A percentile compares a stretch with the other conserved stretches of the same genome.
These are phyloP conservation scores for Terana coerulea DNA, from an alignment of 768 basidiomycete species.

Conservation along the genomic window DNA sequence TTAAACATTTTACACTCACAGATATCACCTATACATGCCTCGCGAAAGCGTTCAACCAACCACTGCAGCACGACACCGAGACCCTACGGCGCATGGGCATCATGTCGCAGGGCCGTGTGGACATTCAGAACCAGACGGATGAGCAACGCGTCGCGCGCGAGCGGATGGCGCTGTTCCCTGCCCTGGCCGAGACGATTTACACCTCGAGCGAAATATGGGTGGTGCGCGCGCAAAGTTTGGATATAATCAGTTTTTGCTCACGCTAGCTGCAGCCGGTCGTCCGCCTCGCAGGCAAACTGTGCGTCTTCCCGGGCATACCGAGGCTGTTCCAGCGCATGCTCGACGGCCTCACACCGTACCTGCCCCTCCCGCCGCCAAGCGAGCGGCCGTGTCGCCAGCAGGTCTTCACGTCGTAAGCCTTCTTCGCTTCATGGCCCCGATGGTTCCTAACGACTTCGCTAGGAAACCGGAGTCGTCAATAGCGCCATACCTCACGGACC, in stretches of 20 bases:
- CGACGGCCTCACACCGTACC: constrained; percentile 62
- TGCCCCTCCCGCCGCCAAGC: constrained; percentile 73
- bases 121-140: constrained; percentile 58
- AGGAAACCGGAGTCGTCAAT: constrained; percentile 79
- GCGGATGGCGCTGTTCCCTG: constrained; percentile 91
- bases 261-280: constrained; percentile 66
- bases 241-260: not conserved
- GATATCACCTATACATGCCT: constrained; percentile 91
- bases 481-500: constrained; percentile 77
- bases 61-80: constrained; percentile 70
- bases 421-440: constrained; percentile 1
- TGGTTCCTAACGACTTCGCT: constrained; percentile 15
- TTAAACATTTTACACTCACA: constrained; percentile 20
- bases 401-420: constrained; percentile 73
- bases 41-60: constrained; percentile 76
- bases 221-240: constrained; percentile 40
- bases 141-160: constrained; percentile 75
- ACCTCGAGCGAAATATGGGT: constrained; percentile 84
- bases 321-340: constrained; percentile 80
- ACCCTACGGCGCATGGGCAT: constrained; percentile 71
- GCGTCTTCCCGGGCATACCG: constrained; percentile 91
- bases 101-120: constrained; percentile 46
- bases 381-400: constrained; percentile 78
- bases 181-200: constrained; percentile 72
- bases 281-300: constrained; percentile 79